A percentile compares a stretch with the other conserved stretches of the same genome.
Evolutionary conservation across 257 asterid species (phyloP).

Genomic region (Eustoma russellianum): DNA sequence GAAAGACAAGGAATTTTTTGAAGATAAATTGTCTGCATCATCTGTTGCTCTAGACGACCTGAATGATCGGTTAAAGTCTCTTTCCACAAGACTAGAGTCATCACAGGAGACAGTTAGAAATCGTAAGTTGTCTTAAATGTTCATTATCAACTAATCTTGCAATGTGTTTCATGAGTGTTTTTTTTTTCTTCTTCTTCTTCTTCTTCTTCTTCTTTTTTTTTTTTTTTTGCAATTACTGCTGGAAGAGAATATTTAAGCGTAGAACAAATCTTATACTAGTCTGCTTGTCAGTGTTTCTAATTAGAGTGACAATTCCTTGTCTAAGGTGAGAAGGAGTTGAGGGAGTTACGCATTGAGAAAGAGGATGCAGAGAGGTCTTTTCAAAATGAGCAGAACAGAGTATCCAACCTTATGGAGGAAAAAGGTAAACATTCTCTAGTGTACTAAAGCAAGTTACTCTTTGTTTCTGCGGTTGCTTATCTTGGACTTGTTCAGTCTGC

Average conservation of each 20-base stretch:
- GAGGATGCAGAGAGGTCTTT: constrained; percentile 48
- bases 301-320: constrained; percentile 10
- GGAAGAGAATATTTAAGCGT: neutral
- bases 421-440: constrained; percentile 71
- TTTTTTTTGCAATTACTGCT: neutral
- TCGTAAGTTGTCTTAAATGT: constrained; percentile 46
- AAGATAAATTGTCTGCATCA: constrained; percentile 64
- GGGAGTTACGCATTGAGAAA: constrained; percentile 54
- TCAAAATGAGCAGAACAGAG: constrained; percentile 46
- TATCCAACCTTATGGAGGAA: constrained; percentile 41
- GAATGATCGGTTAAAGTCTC: constrained; percentile 51
- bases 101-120: constrained; percentile 58
- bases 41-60: constrained; percentile 62
- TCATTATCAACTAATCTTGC: neutral
- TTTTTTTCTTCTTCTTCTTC: too few relatives aligned
- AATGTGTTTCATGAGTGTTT: constrained; percentile 1
- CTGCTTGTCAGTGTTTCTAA: constrained; percentile 1
- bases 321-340: constrained; percentile 76
- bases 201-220: too few relatives aligned
- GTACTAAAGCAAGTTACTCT: neutral
- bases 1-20: constrained; percentile 62
- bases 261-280: neutral
- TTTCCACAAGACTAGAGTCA: constrained; percentile 59
- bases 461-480: neutral
- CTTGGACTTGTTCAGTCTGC: neutral